Conservation (phyloP, 2,329 filamentous ascomycete genomes). For the Pseudogymnoascus sp. region DNA sequence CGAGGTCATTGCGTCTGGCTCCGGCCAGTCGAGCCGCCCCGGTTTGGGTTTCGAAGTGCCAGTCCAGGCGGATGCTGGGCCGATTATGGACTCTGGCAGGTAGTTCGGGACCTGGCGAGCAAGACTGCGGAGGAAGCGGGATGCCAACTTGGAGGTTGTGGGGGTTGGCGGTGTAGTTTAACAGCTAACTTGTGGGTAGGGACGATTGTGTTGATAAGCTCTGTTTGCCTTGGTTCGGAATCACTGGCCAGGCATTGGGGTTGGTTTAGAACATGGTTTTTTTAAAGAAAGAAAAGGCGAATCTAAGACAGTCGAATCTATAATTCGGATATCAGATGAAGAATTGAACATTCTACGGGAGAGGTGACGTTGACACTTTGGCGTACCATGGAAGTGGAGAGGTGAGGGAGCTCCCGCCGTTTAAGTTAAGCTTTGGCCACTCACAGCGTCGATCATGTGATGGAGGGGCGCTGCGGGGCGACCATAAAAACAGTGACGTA, state of each 20-base stretch:
- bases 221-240: neutral
- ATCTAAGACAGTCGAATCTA: neutral
- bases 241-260: neutral
- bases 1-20: slow-evolving; percentile 20
- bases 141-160: slow-evolving; percentile 7
- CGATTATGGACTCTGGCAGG: neutral
- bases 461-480: neutral
- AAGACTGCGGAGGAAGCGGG: neutral
- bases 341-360: neutral
- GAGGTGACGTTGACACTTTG: slow-evolving; percentile 5
- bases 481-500: neutral
- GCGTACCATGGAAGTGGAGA: neutral
- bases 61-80: neutral
- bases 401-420: neutral
- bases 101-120: slow-evolving; percentile 1
- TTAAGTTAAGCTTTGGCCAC: neutral
- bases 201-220: neutral
- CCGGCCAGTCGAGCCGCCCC: slow-evolving; percentile 23
- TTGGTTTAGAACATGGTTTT: neutral
- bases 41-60: slow-evolving; percentile 8
- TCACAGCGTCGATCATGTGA: neutral
- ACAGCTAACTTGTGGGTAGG: neutral
- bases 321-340: neutral
- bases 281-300: neutral
- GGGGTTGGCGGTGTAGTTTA: neutral